Evolutionary conservation across 192 early-diverging fungal species (phyloP), one percentile per base, ranked within the genome.

Genomic region (Dissophora ornata): DNA sequence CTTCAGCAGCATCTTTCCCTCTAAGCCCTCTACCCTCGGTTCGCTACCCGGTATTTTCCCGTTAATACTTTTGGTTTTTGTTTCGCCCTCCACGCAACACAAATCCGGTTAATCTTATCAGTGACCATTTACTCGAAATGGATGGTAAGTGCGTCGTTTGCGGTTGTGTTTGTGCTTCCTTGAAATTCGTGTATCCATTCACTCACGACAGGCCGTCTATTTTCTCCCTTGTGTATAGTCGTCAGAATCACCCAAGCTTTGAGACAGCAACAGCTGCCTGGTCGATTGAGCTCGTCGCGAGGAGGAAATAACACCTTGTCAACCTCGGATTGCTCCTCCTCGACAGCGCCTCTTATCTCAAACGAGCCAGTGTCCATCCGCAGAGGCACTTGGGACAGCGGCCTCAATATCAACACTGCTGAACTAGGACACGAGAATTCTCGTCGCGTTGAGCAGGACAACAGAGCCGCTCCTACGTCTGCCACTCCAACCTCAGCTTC

Each of bases 211-310:
- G n/a, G n/a, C n/a, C n/a, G n/a, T n/a, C n/a, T n/a, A n/a, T n/a
- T n/a, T n/a, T n/a, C n/a, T n/a, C n/a, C n/a, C n/a, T n/a, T n/a
- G n/a, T n/a, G n/a, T n/a, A 56, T 48, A 71, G 71, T 75, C 42
- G 71, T 75, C 38, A 50, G 71, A 67, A 75, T 75, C 51, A 75
- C 71, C 9, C 71, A 75, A 18, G 71, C 71, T 9, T 48, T 75
- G 63, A 66, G 60, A 38, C 69, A 67, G 45, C 71, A 64, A 54
- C 60, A 64, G 36, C 69, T 64, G 62, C 62, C 71, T 15, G 62
- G 40, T 12, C 56, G 63, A 19, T 40, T 46, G 26, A 25, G 30
- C 40, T 32, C 56, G 30, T 12, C 71, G 32, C 57, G 63, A 2
- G 41, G 50, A 12, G 66, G 66, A 52, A 50, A n/a, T 18, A 61